A percentile compares a stretch with the other conserved stretches of the same genome.
Evolutionary conservation across 768 basidiomycete genomes (phyloP).

Genomic region (Leccinum pellstonianum): DNA sequence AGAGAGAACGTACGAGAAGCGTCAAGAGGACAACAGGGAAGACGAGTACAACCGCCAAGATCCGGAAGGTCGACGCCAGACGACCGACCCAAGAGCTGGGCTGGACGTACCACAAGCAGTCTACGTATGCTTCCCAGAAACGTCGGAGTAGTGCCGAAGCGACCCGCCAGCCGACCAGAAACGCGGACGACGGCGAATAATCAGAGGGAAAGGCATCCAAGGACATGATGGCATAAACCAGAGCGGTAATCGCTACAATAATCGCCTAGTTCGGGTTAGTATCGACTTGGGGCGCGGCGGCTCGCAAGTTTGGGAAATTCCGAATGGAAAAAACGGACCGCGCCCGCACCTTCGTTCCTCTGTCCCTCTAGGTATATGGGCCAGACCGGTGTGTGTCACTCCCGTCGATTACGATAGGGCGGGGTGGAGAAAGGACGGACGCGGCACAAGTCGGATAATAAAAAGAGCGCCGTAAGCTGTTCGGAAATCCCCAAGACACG

Average conservation of each 20-base stretch:
- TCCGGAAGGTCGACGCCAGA: constrained; percentile 59
- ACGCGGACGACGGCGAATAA: constrained; percentile 16
- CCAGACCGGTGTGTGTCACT: constrained; percentile 6
- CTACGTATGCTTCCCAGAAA: constrained; percentile 60
- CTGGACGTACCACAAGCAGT: constrained; percentile 63
- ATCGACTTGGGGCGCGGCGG: constrained; percentile 1
- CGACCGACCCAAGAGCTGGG: constrained; percentile 66
- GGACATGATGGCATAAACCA: constrained; percentile 9
- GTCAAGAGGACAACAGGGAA: constrained; percentile 58
- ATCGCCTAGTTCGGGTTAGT: background rate
- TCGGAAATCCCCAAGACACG: background rate
- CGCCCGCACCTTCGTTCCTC: background rate
- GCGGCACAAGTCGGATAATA: background rate
- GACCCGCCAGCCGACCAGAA: constrained; percentile 19
- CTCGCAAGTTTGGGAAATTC: background rate
- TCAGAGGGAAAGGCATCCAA: constrained; percentile 6
- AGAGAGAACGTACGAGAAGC: constrained; percentile 52
- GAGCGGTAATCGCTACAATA: constrained; percentile 4
- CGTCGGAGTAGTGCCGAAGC: constrained; percentile 33
- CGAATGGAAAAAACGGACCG: background rate
- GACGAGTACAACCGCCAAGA: constrained; percentile 55
- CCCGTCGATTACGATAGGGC: constrained; percentile 23
- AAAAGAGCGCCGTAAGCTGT: constrained; percentile 11
- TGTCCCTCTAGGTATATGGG: background rate
- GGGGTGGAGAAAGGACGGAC: constrained; percentile 21